phyloP scores from a whole-genome alignment of 1,139 yeast genomes.

The Yueomyces sp. region DNA sequence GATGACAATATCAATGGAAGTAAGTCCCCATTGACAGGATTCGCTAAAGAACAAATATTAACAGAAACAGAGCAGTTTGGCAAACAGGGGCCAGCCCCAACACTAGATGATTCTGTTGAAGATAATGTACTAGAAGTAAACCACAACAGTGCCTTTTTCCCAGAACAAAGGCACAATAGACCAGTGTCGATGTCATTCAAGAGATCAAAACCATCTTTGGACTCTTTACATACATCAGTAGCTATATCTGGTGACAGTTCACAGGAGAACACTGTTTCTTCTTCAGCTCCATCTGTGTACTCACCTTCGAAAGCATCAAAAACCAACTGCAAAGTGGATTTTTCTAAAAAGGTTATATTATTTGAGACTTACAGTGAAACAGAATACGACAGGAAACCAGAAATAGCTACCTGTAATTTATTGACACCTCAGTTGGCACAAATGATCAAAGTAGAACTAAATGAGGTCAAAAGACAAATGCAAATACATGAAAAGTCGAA shows the following conservation, averaged over 20 bases:
- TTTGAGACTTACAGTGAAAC: slow-evolving; percentile 77
- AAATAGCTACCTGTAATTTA: slow-evolving; percentile 84
- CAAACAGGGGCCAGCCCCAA: no score
- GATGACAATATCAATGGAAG: no score
- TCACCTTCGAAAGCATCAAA: slow-evolving; percentile 8
- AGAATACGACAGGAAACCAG: slow-evolving; percentile 91
- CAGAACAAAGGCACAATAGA: slow-evolving; percentile 23
- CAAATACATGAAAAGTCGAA: slow-evolving; percentile 64
- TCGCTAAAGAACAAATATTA: no score
- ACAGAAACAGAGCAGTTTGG: no score
- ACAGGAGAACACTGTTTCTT: background rate
- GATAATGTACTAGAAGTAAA: background rate
- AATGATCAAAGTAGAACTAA: slow-evolving; percentile 76
- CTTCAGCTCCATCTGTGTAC: background rate
- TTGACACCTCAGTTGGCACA: slow-evolving; percentile 83
- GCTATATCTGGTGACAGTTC: background rate
- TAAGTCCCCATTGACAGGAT: no score
- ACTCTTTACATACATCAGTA: slow-evolving; percentile 4
- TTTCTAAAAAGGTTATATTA: slow-evolving; percentile 72
- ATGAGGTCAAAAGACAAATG: slow-evolving; percentile 68
- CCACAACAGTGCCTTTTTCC: slow-evolving; percentile 11
- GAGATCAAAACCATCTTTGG: slow-evolving; percentile 50
- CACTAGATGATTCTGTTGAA: no score
- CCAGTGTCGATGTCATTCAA: slow-evolving; percentile 60
- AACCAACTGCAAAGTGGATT: slow-evolving; percentile 36